These are phyloP conservation scores for Dalbergia cochinchinensis DNA, from an alignment of 306 rosid species.

Conservation along the genomic window DNA sequence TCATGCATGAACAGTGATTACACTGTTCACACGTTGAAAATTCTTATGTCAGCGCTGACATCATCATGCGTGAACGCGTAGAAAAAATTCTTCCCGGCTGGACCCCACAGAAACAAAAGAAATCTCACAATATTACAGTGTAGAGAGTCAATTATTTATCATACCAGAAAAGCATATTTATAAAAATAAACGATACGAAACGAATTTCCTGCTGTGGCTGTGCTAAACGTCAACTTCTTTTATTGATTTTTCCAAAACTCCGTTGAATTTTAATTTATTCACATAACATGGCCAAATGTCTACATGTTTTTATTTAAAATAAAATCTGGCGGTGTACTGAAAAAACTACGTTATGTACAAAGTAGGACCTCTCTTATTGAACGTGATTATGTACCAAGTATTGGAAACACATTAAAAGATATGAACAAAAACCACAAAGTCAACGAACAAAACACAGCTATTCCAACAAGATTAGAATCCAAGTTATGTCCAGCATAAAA, in stretches of 20 bases:
- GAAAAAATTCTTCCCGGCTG: too few species aligned
- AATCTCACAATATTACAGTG: neutral
- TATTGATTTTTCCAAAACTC: neutral
- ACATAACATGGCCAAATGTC: neutral
- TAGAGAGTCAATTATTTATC: too few species aligned
- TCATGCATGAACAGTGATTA: too few species aligned
- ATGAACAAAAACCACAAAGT: constrained; percentile 25
- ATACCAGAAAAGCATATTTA: too few species aligned
- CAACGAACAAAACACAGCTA: neutral
- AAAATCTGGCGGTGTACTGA: neutral
- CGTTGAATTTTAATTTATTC: neutral
- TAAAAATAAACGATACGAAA: too few species aligned
- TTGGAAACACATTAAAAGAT: constrained; percentile 28
- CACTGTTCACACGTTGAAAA: too few species aligned
- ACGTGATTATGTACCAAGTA: constrained; percentile 17
- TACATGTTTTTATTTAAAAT: neutral
- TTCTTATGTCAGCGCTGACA: too few species aligned
- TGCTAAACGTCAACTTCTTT: too few species aligned
- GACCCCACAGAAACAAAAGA: too few species aligned
- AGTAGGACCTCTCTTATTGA: neutral
- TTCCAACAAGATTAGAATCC: neutral
- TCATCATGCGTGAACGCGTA: too few species aligned
- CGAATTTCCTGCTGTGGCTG: too few species aligned
- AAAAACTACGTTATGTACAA: too few species aligned
- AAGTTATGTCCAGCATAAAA: constrained; percentile 38